These are phyloP conservation scores for Hysterangium stoloniferum DNA, from an alignment of 768 basidiomycete species.

Conservation along the genomic window DNA sequence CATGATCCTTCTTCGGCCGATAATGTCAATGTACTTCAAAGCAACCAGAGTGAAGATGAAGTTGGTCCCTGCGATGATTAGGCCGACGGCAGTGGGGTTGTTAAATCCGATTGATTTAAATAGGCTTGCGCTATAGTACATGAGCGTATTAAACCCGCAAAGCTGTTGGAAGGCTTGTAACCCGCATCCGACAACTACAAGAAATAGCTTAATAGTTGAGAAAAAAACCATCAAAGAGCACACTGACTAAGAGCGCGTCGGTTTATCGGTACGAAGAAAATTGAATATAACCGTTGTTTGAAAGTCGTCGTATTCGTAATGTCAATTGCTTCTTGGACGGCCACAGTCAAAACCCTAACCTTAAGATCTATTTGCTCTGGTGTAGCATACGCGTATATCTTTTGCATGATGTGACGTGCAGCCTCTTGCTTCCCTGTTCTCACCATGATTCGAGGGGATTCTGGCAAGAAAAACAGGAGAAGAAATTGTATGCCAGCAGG, in stretches of 20 bases:
- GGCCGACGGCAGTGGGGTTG: conserved; percentile 74
- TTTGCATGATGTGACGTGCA: conserved; percentile 45
- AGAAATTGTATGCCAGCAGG: conserved; percentile 59
- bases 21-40: conserved; percentile 63
- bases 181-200: conserved; percentile 63
- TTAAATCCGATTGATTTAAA: conserved; percentile 77
- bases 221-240: too few species aligned
- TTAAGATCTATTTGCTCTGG: conserved; percentile 61
- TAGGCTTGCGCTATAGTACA: conserved; percentile 69
- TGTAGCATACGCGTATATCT: conserved; percentile 62
- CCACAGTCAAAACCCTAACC: conserved; percentile 49
- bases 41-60: conserved; percentile 73
- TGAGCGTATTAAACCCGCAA: conserved; percentile 77
- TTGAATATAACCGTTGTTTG: conserved; percentile 43
- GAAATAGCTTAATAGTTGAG: too few species aligned
- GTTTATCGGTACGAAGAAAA: conserved; percentile 50
- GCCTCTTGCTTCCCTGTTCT: conserved; percentile 40
- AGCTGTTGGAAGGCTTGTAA: conserved; percentile 82
- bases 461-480: conserved; percentile 60
- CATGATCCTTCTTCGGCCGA: conserved; percentile 67
- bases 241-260: conserved; percentile 63
- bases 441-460: conserved; percentile 71
- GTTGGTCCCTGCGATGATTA: conserved; percentile 73
- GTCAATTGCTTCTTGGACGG: conserved; percentile 54
- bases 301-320: conserved; percentile 58